Evolutionary conservation across 805 yeast species (phyloP).

Genomic region (Diddensiella santjacobensis): DNA sequence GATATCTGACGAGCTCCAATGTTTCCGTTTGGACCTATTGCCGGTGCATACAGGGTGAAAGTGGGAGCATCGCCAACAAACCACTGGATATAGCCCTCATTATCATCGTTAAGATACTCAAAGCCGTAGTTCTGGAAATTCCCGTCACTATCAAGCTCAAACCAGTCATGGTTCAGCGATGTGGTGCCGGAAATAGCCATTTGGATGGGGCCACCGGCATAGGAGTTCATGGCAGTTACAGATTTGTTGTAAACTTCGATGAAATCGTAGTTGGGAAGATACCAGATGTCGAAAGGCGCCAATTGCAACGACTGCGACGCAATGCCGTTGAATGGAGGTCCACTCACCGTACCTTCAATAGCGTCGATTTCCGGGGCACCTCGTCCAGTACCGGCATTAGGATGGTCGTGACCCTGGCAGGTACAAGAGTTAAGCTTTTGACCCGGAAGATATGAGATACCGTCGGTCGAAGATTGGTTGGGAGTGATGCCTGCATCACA

Average conservation of each 20-base stretch:
- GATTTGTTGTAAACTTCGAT: constrained; percentile 66
- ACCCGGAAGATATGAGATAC: constrained; percentile 82
- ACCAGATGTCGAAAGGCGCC: constrained; percentile 96
- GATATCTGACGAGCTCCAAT: constrained; percentile 76
- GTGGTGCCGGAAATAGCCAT: constrained; percentile 86
- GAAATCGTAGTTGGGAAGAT: constrained; percentile 80
- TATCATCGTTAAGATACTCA: constrained; percentile 71
- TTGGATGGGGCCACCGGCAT: constrained; percentile 90
- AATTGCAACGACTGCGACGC: constrained; percentile 91
- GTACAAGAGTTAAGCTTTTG: constrained; percentile 75
- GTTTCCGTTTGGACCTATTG: constrained; percentile 89
- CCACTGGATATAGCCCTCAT: constrained; percentile 78
- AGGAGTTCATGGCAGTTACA: constrained; percentile 77
- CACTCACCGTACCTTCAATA: constrained; percentile 68
- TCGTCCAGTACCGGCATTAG: constrained; percentile 81
- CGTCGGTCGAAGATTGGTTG: constrained; percentile 87
- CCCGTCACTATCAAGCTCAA: constrained; percentile 56
- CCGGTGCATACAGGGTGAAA: constrained; percentile 63
- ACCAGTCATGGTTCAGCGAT: constrained; percentile 79
- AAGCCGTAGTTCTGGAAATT: constrained; percentile 69
- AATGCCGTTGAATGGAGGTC: constrained; percentile 49
- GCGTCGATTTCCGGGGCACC: constrained; percentile 97
- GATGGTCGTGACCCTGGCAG: constrained; percentile 81
- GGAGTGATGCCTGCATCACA: constrained; percentile 96
- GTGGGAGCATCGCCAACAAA: constrained; percentile 79